A percentile compares a stretch with the other conserved stretches of the same genome.
Conservation (phyloP, 2,329 filamentous ascomycete species). For the Botryotinia convoluta region DNA sequence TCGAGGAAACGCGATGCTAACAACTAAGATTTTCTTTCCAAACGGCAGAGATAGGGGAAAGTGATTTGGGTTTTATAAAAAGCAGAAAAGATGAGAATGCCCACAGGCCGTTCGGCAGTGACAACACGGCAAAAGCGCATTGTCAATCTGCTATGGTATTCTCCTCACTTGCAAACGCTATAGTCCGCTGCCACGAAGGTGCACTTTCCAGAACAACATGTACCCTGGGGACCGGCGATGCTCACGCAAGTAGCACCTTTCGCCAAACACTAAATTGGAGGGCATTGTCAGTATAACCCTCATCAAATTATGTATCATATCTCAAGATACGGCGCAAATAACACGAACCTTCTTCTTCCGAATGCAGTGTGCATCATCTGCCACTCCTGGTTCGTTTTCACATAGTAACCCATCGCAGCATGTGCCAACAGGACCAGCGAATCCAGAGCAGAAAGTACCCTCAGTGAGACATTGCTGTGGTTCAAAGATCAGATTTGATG, state of each 20-base stretch:
- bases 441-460: not conserved
- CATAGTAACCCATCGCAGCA: conserved; percentile 5
- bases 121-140: not conserved
- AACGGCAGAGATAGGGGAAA: not conserved
- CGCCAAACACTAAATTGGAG: not conserved
- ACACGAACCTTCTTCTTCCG: conserved; percentile 6
- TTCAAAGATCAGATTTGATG: not conserved
- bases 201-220: conserved; percentile 6
- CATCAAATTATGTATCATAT: not conserved
- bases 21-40: not conserved
- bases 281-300: not conserved
- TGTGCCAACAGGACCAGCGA: conserved; percentile 11
- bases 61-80: not conserved
- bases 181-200: conserved; percentile 5
- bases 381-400: not conserved
- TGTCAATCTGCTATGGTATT: rapidly evolving
- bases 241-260: conserved; percentile 2
- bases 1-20: not conserved
- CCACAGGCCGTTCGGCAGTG: not conserved
- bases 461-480: conserved; percentile 5
- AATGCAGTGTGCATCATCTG: conserved; percentile 18
- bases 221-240: not conserved
- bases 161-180: conserved; percentile 1
- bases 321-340: no score
- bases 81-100: no score